Percentiles rank a stretch among this genome's conserved stretches.
phyloP scores from a whole-genome alignment of 768 basidiomycete species.

The Kockovaella imperatae region DNA sequence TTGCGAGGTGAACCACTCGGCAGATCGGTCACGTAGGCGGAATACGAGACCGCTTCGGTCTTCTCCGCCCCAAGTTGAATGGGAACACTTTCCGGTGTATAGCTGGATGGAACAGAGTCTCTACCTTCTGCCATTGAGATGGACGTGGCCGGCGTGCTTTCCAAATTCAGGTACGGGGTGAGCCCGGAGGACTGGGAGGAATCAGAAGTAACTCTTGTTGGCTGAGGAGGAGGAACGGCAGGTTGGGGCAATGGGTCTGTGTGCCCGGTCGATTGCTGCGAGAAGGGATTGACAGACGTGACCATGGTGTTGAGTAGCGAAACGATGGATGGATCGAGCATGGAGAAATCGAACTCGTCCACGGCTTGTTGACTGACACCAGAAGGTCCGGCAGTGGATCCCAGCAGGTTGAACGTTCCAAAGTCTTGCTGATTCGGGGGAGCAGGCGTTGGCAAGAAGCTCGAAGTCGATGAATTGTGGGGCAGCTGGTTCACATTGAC shows the following conservation, averaged over 20 bases:
- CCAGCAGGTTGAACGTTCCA: not conserved
- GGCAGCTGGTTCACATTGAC: not conserved
- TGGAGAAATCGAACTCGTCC: conserved; percentile 30
- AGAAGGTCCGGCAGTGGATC: not conserved
- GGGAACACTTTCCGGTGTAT: too few species aligned
- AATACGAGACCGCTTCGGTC: too few species aligned
- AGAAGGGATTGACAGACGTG: conserved; percentile 23
- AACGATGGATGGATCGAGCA: conserved; percentile 31
- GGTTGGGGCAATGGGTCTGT: not conserved
- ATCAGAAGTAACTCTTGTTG: not conserved
- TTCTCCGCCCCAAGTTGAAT: too few species aligned
- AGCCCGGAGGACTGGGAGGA: not conserved
- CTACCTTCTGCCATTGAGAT: not conserved
- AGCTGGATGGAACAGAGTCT: too few species aligned
- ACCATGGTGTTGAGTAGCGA: too few species aligned
- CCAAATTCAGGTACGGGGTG: conserved; percentile 3
- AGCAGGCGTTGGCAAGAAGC: conserved; percentile 9
- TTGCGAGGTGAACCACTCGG: too few species aligned
- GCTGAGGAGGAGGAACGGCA: not conserved
- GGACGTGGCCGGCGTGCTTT: not conserved
- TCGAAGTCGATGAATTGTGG: conserved; percentile 3
- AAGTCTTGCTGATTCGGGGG: not conserved
- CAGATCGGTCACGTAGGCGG: too few species aligned
- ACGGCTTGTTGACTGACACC: conserved; percentile 1
- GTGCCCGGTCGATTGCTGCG: conserved; percentile 7